These are phyloP conservation scores for Lupinus albus DNA, from an alignment of 306 rosid species.

Conservation along the genomic window DNA sequence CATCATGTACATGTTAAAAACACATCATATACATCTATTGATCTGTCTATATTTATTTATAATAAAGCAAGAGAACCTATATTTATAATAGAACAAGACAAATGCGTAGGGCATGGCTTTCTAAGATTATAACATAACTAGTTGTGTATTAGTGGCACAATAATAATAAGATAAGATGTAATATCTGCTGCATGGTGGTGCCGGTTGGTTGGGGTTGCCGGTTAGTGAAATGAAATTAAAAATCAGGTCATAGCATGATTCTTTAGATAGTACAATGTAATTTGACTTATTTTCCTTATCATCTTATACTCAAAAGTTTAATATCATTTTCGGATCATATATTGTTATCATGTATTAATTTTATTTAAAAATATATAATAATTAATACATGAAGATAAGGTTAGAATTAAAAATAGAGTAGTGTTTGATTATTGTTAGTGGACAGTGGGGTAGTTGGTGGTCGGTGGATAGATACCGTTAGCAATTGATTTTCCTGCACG, in stretches of 20 bases:
- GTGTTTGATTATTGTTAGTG: constrained; percentile 50
- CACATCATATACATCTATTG: too few relatives aligned
- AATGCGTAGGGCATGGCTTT: too few relatives aligned
- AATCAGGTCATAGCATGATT: constrained; percentile 1
- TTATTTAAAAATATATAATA: too few relatives aligned
- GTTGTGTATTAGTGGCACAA: constrained; percentile 43
- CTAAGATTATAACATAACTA: constrained; percentile 2
- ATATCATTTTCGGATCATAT: too few relatives aligned
- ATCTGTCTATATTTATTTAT: too few relatives aligned
- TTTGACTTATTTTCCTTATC: constrained; percentile 41
- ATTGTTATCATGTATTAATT: too few relatives aligned
- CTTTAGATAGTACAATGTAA: not conserved
- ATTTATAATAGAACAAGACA: too few relatives aligned
- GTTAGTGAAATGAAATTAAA: constrained; percentile 47
- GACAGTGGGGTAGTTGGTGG: constrained; percentile 70
- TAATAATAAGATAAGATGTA: not conserved
- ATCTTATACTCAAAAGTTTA: constrained; percentile 1
- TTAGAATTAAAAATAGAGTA: too few relatives aligned
- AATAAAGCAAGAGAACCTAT: too few relatives aligned
- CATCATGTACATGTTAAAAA: too few relatives aligned
- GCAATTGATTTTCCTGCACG: constrained; percentile 79
- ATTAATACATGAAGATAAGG: too few relatives aligned
- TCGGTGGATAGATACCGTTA: constrained; percentile 85
- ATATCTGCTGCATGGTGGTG: constrained; percentile 40
- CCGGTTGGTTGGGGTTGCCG: constrained; percentile 47